Conservation (phyloP, 805 yeast species). For the Candida stauntonica region DNA sequence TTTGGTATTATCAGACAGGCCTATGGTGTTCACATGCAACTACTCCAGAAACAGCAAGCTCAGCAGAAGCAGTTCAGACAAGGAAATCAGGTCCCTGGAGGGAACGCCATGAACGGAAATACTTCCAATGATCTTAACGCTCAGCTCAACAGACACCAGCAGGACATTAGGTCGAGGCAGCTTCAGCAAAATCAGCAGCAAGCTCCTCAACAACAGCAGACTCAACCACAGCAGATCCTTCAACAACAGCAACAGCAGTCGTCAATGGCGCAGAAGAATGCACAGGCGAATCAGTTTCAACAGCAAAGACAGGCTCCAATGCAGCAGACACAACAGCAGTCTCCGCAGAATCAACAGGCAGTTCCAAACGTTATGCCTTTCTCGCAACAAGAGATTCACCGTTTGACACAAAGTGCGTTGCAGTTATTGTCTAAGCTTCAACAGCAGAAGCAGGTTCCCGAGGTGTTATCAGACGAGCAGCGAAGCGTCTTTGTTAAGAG, state of each 20-base stretch:
- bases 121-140: conserved; percentile 13
- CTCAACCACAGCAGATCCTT: conserved; percentile 17
- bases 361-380: conserved; percentile 9
- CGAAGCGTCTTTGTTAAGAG: conserved; percentile 22
- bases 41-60: conserved; percentile 43
- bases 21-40: conserved; percentile 61
- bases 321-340: conserved; percentile 5
- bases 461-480: conserved; percentile 23
- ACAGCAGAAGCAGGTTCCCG: conserved; percentile 23
- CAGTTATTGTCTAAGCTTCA: conserved; percentile 23
- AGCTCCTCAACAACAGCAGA: conserved; percentile 26
- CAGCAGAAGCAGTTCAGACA: conserved; percentile 34
- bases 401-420: conserved; percentile 23
- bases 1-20: conserved; percentile 60
- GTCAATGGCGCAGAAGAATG: conserved; percentile 21
- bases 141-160: conserved; percentile 30
- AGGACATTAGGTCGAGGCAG: conserved; percentile 30
- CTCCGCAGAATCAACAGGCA: conserved; percentile 6
- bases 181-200: conserved; percentile 28
- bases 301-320: conserved; percentile 1
- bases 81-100: conserved; percentile 26
- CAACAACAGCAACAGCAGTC: conserved; percentile 32
- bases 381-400: conserved; percentile 18
- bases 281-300: conserved; percentile 24
- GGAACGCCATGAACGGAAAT: not conserved